A percentile compares a stretch with the other conserved stretches of the same genome.
Evolutionary conservation across 2,329 filamentous ascomycete species (phyloP).

Genomic region (Gaeumannomyces tritici): DNA sequence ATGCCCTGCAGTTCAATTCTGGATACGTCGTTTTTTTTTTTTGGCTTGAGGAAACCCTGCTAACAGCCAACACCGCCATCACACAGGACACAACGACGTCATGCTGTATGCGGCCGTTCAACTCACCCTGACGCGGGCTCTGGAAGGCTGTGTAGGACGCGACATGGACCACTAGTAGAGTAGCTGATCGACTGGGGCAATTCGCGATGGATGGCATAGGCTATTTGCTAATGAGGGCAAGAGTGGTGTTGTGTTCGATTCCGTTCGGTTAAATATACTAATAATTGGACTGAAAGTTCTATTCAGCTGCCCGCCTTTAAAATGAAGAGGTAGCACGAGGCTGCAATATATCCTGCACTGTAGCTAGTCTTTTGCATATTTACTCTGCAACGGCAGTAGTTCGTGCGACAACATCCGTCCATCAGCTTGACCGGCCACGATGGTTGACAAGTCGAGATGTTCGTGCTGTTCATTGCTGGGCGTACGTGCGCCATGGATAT

Average conservation of each 20-base stretch:
- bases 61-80: background rate
- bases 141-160: slow-evolving; percentile 26
- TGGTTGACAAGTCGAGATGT: too few species aligned
- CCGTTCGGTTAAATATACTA: background rate
- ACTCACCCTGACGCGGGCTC: slow-evolving; percentile 56
- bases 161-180: background rate
- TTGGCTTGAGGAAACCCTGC: background rate
- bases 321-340: background rate
- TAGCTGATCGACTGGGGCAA: background rate
- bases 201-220: background rate
- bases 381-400: background rate
- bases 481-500: too few species aligned
- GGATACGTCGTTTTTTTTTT: background rate
- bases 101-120: slow-evolving; percentile 55
- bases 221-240: background rate
- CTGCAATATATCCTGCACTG: background rate
- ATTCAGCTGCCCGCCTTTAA: background rate
- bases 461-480: too few species aligned
- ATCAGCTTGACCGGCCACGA: background rate
- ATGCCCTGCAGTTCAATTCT: background rate
- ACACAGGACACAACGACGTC: slow-evolving; percentile 63
- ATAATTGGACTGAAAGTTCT: background rate
- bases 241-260: background rate
- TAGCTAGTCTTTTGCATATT: background rate
- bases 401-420: background rate